Conservation (phyloP, 2,329 filamentous ascomycete species). For the Dothistroma septosporum region DNA sequence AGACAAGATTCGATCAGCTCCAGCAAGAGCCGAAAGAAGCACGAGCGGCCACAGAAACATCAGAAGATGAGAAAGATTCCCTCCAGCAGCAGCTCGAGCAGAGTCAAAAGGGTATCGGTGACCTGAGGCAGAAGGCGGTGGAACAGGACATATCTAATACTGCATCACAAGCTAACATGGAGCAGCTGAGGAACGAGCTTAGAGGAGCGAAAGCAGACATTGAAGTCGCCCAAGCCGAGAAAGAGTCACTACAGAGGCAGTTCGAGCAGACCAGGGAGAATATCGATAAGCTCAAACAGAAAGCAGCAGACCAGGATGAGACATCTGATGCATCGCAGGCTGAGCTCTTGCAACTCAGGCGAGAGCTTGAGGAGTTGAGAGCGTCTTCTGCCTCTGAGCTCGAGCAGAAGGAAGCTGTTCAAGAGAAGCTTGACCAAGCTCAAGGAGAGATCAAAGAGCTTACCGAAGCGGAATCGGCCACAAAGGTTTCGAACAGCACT, state of each 20-base stretch:
- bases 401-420: background rate
- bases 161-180: background rate
- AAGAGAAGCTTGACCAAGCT: background rate
- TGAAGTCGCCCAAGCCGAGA: background rate
- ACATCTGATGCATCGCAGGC: background rate
- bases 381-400: background rate
- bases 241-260: conserved; percentile 4
- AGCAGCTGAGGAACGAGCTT: conserved; percentile 1
- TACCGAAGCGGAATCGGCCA: background rate
- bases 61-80: background rate
- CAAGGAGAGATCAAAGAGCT: background rate
- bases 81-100: conserved; percentile 2
- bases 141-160: background rate
- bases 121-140: conserved; percentile 1
- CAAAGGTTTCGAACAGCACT: background rate
- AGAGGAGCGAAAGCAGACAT: background rate
- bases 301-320: background rate
- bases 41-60: background rate
- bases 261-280: conserved; percentile 1
- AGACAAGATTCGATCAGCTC: background rate
- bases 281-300: background rate
- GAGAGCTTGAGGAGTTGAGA: conserved; percentile 1
- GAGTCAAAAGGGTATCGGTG: background rate
- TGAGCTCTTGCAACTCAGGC: background rate
- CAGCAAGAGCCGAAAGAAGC: background rate